Conservation (phyloP, 441 rosid species). For the Aquilaria agallochum region DNA sequence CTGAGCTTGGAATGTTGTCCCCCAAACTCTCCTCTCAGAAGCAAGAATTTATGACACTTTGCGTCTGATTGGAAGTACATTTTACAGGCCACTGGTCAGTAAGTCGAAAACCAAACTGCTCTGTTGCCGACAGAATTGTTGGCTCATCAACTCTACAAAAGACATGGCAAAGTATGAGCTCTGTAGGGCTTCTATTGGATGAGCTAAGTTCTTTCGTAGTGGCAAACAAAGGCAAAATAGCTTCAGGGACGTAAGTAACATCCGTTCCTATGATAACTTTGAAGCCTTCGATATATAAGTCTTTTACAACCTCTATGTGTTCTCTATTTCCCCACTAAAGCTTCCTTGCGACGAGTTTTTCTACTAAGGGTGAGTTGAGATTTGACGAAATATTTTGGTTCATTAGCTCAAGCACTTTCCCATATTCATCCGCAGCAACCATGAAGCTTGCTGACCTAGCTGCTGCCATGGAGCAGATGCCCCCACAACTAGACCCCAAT, state of each 20-base stretch:
- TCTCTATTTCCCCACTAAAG: slow-evolving; percentile 82
- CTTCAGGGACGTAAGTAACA: slow-evolving; percentile 67
- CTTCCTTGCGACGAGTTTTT: slow-evolving; percentile 40
- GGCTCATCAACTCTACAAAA: slow-evolving; percentile 76
- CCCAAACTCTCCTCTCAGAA: slow-evolving; percentile 32
- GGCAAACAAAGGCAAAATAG: slow-evolving; percentile 64
- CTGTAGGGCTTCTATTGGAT: slow-evolving; percentile 11
- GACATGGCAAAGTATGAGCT: slow-evolving; percentile 69
- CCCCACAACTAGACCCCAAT: slow-evolving; percentile 79
- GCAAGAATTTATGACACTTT: slow-evolving; percentile 52
- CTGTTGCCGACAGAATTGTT: slow-evolving; percentile 60
- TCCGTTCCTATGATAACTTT: slow-evolving; percentile 83
- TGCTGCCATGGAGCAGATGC: slow-evolving; percentile 88
- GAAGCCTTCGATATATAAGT: slow-evolving; percentile 41
- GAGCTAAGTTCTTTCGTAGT: slow-evolving; percentile 67
- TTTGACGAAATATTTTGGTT: slow-evolving; percentile 50
- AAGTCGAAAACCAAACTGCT: slow-evolving; percentile 57
- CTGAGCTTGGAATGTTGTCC: slow-evolving; percentile 41
- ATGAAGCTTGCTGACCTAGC: slow-evolving; percentile 51
- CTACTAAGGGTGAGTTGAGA: slow-evolving; percentile 32
- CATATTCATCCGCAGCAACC: slow-evolving; percentile 78
- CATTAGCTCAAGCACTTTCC: slow-evolving; percentile 54
- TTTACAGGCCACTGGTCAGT: slow-evolving; percentile 58
- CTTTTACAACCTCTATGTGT: slow-evolving; percentile 49
- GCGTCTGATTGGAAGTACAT: slow-evolving; percentile 18